These are phyloP conservation scores for Pyrenula aspistea DNA, from an alignment of 495 filamentous ascomycete genomes.

Conservation along the genomic window DNA sequence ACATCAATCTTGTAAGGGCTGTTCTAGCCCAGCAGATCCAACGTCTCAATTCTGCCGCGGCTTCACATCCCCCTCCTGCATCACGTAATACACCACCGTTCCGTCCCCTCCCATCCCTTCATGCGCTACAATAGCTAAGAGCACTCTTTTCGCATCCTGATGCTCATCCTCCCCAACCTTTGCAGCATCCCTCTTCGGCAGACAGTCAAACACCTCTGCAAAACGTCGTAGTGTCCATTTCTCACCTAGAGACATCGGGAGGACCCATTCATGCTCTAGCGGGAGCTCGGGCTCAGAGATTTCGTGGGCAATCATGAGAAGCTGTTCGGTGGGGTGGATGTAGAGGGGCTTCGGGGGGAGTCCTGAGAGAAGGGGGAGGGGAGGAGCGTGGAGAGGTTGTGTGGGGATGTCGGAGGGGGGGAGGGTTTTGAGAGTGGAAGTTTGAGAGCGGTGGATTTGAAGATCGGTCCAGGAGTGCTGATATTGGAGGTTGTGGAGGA, in stretches of 20 bases:
- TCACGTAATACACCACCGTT: slow-evolving; percentile 87
- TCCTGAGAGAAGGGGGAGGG: slow-evolving; percentile 65
- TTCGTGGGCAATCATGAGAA: slow-evolving; percentile 54
- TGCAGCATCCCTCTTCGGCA: slow-evolving; percentile 32
- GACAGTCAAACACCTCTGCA: slow-evolving; percentile 67
- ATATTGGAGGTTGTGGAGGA: slow-evolving; percentile 71
- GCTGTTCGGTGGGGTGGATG: slow-evolving; percentile 85
- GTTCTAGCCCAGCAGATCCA: no score
- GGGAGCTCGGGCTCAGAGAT: slow-evolving; percentile 33
- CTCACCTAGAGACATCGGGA: slow-evolving; percentile 74
- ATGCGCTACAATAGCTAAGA: slow-evolving; percentile 65
- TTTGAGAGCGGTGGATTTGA: slow-evolving; percentile 42
- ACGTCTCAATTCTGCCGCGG: slow-evolving; percentile 90
- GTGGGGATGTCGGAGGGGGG: slow-evolving; percentile 19
- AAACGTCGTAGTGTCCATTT: slow-evolving; percentile 69
- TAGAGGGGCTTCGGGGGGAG: slow-evolving; percentile 81
- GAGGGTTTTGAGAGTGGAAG: slow-evolving; percentile 19
- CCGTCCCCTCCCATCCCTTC: slow-evolving; percentile 56
- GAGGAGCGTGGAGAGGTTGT: slow-evolving; percentile 21
- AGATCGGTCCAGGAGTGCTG: slow-evolving; percentile 80
- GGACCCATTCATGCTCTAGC: slow-evolving; percentile 67
- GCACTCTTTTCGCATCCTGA: slow-evolving; percentile 52
- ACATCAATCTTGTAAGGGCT: no score
- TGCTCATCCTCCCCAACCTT: slow-evolving; percentile 9
- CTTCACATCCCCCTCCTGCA: slow-evolving; percentile 93